Evolutionary conservation across 768 basidiomycete species (phyloP), one percentile per base, ranked within the genome.

Genomic region (Jaapia argillacea): DNA sequence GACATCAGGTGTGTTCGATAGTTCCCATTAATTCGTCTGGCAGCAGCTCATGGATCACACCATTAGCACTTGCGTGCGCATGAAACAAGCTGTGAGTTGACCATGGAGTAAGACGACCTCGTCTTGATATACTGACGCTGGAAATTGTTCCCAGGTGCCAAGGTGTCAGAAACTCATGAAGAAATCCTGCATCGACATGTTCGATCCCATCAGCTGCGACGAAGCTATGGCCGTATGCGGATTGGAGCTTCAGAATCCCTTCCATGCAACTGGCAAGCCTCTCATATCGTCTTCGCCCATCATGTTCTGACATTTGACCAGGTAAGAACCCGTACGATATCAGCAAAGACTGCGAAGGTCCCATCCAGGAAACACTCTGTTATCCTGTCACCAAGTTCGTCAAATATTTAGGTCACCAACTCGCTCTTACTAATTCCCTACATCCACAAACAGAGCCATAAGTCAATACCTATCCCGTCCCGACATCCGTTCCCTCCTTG

Each of bases 281-380:
- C 28, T 33, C 28, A 10, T 10, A n/a, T n/a, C n/a, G n/a, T n/a
- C n/a, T n/a, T n/a, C n/a, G n/a, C n/a, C n/a, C n/a, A n/a, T n/a
- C n/a, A n/a, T 10, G 10, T 33, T 10, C 28, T 33, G 28, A 10
- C 28, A 33, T 38, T 12, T 13, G 21, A 21, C 31, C 37, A 38
- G 37, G 20, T 38, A 33, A 16, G 28, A 79, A 79, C 54, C 75
- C 73, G 1, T 87, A 89, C 53, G 84, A 89, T 52, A 72, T 89
- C 41, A 79, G 71, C 52, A 70, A 71, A 52, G 58, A 65, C 24
- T 85, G 82, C 45, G 69, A 72, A 48, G 71, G 77, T 45, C 54
- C 60, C 23, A 56, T 72, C 7, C 49, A 41, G 1, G 70, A 69
- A 2, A 67, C 66, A 0, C 66, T 81, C 10, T 85, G 81, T 56